phyloP scores from a whole-genome alignment of 2,329 filamentous ascomycete species.

The Beauveria caledonica region DNA sequence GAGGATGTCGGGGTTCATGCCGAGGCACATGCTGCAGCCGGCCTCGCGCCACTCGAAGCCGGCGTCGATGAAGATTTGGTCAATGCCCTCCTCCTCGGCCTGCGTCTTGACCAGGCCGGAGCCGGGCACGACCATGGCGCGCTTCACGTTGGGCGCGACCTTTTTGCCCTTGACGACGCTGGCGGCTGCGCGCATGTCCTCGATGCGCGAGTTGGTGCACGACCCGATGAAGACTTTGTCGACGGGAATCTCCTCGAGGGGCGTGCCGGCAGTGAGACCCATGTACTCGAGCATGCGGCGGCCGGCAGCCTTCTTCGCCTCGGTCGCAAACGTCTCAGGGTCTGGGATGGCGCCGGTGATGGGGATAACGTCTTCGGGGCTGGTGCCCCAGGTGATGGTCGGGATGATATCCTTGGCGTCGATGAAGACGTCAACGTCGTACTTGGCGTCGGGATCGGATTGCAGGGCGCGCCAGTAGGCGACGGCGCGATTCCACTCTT shows the following conservation, averaged over 20 bases:
- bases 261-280: slow-evolving; percentile 79
- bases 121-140: slow-evolving; percentile 92
- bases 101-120: slow-evolving; percentile 90
- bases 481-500: slow-evolving; percentile 83
- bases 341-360: slow-evolving; percentile 88
- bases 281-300: slow-evolving; percentile 88
- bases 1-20: slow-evolving; percentile 98
- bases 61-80: slow-evolving; percentile 84
- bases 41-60: slow-evolving; percentile 98
- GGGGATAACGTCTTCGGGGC: slow-evolving; percentile 89
- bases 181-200: slow-evolving; percentile 85
- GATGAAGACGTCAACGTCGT: slow-evolving; percentile 81
- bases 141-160: slow-evolving; percentile 80
- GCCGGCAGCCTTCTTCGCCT: slow-evolving; percentile 72
- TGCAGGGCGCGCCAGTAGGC: slow-evolving; percentile 82
- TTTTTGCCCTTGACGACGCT: slow-evolving; percentile 80
- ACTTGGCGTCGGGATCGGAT: slow-evolving; percentile 82
- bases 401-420: slow-evolving; percentile 89
- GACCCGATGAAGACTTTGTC: slow-evolving; percentile 99
- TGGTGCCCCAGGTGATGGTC: slow-evolving; percentile 94
- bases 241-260: slow-evolving; percentile 82
- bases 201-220: slow-evolving; percentile 95
- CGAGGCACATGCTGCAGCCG: slow-evolving; percentile 97
- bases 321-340: slow-evolving; percentile 75
- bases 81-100: slow-evolving; percentile 84